phyloP scores from a whole-genome alignment of 257 asterid genomes.

The Solanum medicagineum region DNA sequence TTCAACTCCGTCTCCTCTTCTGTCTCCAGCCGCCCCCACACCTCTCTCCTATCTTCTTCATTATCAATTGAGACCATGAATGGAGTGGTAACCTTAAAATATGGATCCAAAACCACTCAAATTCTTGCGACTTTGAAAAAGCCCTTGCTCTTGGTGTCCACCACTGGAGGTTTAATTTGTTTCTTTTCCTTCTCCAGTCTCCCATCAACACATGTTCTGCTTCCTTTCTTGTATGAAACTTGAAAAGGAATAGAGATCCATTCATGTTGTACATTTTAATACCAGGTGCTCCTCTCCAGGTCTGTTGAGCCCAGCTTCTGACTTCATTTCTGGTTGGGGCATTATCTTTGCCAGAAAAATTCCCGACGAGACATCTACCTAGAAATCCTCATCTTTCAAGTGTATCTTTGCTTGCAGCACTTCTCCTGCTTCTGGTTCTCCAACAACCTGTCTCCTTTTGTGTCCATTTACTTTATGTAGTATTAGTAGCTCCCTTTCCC shows the following conservation, averaged over 20 bases:
- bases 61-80: neutral
- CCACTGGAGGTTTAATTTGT: neutral
- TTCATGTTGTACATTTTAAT: neutral
- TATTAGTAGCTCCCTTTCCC: neutral
- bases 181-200: neutral
- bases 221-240: neutral
- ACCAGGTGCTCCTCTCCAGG: neutral
- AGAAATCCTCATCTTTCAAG: neutral
- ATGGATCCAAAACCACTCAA: neutral
- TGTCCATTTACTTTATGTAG: too few relatives aligned
- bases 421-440: neutral
- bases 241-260: neutral
- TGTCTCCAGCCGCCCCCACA: too few relatives aligned
- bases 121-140: neutral
- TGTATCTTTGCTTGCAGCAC: neutral
- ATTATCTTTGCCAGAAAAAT: neutral
- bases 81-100: neutral
- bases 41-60: neutral
- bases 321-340: neutral
- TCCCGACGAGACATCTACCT: neutral
- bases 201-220: neutral
- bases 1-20: too few relatives aligned
- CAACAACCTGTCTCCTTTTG: neutral
- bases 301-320: neutral
- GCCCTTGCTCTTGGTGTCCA: neutral